Evolutionary conservation across 2,329 filamentous ascomycete genomes (phyloP), one percentile per base, ranked within the genome.

Genomic region (Sporothrix variecibatus): DNA sequence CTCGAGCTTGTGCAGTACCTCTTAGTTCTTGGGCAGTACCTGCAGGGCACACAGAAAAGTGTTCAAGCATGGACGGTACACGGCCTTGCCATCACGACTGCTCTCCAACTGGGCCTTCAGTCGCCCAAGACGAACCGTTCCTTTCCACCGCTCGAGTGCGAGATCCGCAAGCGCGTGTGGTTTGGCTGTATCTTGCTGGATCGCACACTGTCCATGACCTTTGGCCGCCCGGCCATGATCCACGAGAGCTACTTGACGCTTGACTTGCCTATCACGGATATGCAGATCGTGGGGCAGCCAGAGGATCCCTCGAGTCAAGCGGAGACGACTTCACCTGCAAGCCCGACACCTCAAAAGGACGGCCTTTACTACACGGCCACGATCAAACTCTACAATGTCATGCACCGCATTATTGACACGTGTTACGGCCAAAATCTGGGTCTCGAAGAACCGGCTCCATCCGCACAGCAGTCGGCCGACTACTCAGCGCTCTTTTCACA

Each of bases 1-100:
- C 76, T 87, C 0, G 86, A 88, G 8, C 62, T 46, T 83, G 86
- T 88, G 0, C 86, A 88, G 77, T 84, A 71, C 69, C 1, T 71
- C 2, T 80, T 89, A 0, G 74, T 89, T 0, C 82, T 85, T 76
- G 83, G 83, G 4, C 85, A 87, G 67, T 89, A 88, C 73, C 81
- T 88, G 0, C 87, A 89, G 76, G 86, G 87, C 1, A 88, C 86
- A 0, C 85, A 87, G 51, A 84, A 84, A 26, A 87, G 87, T 0
- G 81, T 87, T 1, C 84, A 88, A 72, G 85, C 87, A 1, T 89
- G 87, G 87, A 86, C 82, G 0, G 82, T 86, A 0, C 87, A 89
- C 75, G 87, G 87, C 0, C 80, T 89, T 0, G 84, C 86, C 0
- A 83, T 88, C 2, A 86, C 84, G 74, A 84, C 85, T 0, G 87